These are phyloP conservation scores for Aureobasidium musti DNA, from an alignment of 2,329 filamentous ascomycete species.

Conservation along the genomic window DNA sequence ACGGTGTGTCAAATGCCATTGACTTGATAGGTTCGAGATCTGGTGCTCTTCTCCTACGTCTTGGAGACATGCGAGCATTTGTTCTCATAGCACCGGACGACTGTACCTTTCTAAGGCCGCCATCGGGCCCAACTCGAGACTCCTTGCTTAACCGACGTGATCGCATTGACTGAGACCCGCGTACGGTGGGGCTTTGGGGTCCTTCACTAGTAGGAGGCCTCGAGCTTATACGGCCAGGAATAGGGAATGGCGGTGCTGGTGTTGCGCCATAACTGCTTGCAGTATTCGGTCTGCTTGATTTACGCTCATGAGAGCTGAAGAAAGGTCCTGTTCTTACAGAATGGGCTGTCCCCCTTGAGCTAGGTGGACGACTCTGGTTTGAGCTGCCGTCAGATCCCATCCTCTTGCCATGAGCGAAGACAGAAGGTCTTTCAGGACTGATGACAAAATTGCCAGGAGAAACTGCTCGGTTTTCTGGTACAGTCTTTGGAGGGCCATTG, in stretches of 20 bases:
- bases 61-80: constrained; percentile 57
- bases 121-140: constrained; percentile 33
- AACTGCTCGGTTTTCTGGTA: constrained; percentile 42
- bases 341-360: not conserved
- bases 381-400: constrained; percentile 20
- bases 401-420: constrained; percentile 1
- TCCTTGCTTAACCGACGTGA: constrained; percentile 6
- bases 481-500: constrained; percentile 39
- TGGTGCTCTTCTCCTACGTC: constrained; percentile 38
- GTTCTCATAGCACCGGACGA: constrained; percentile 74
- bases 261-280: constrained; percentile 53
- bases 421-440: not conserved
- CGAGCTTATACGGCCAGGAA: constrained; percentile 86
- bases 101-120: constrained; percentile 74
- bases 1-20: constrained; percentile 41
- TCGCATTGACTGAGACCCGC: constrained; percentile 39
- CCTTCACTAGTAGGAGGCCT: constrained; percentile 67
- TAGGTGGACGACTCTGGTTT: not conserved
- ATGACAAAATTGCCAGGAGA: constrained; percentile 36
- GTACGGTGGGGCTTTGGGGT: constrained; percentile 71
- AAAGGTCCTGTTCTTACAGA: constrained; percentile 4
- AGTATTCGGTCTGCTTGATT: constrained; percentile 47
- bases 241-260: constrained; percentile 77
- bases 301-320: constrained; percentile 12
- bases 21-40: constrained; percentile 43